These are phyloP conservation scores for Parachaetomium inaequale DNA, from an alignment of 495 filamentous ascomycete genomes.

Conservation along the genomic window DNA sequence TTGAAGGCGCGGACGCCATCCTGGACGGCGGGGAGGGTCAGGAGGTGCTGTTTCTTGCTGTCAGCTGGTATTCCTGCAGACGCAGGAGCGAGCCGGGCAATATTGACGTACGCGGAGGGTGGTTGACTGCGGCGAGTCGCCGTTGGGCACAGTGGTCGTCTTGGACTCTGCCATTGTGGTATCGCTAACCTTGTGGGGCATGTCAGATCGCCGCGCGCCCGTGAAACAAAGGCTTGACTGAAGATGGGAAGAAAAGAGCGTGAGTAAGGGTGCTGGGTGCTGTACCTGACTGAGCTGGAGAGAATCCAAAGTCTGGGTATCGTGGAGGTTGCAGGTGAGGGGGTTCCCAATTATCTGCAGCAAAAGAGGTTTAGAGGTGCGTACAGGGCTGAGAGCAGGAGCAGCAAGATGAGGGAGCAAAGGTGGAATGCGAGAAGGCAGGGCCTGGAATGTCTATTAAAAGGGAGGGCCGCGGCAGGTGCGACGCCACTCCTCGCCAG, in stretches of 20 bases:
- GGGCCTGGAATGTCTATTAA: conserved; percentile 14
- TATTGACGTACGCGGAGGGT: conserved; percentile 27
- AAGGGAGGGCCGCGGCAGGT: background rate
- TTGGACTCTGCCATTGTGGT: conserved; percentile 24
- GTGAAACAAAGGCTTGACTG: background rate
- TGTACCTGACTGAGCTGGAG: background rate
- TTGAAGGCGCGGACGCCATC: conserved; percentile 77
- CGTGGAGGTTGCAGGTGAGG: no score
- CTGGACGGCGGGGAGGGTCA: conserved; percentile 78
- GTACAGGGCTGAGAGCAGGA: background rate
- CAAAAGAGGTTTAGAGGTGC: background rate
- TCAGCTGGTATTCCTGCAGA: conserved; percentile 4
- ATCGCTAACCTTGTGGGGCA: conserved; percentile 17
- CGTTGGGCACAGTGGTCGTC: conserved; percentile 24
- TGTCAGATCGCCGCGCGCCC: conserved; percentile 5
- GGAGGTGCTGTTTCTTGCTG: conserved; percentile 61
- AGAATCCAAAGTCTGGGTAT: no score
- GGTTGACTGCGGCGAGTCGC: conserved; percentile 28
- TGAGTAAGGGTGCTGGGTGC: background rate
- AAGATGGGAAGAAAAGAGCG: background rate
- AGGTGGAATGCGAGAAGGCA: background rate
- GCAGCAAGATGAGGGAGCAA: background rate
- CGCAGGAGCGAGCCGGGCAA: background rate
- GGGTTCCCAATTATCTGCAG: background rate
- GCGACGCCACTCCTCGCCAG: conserved; percentile 15